Percentiles rank a stretch among this genome's conserved stretches.
phyloP scores from a whole-genome alignment of 2,329 filamentous ascomycete species.

The Alternaria arborescens region DNA sequence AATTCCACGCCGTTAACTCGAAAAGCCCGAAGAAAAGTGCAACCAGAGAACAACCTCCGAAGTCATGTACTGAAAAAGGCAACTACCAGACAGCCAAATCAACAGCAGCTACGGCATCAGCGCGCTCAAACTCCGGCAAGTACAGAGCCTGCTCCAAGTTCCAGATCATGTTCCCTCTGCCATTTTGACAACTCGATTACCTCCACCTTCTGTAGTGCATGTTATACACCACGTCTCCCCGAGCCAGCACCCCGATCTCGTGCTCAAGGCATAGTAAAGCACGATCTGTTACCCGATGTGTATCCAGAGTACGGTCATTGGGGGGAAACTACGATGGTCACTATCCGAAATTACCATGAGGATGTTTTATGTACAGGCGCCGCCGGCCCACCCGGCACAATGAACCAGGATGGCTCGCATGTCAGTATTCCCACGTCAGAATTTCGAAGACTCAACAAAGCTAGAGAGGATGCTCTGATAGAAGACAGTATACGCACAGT shows the following conservation, averaged over 20 bases:
- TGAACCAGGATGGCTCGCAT: not conserved
- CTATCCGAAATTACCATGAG: not conserved
- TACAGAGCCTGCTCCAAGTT: rapidly evolving
- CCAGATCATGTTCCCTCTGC: not conserved
- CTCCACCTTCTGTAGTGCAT: not conserved
- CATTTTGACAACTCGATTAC: not conserved
- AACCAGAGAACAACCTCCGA: not conserved
- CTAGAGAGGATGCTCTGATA: not conserved
- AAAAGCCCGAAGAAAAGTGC: not conserved
- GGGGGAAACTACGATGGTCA: not conserved
- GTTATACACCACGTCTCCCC: not conserved
- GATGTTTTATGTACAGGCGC: not conserved
- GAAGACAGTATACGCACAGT: not conserved
- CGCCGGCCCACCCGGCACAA: not conserved
- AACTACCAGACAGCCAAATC: not conserved
- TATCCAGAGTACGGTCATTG: not conserved
- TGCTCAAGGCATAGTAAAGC: not conserved
- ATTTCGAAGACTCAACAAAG: not conserved
- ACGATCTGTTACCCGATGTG: not conserved
- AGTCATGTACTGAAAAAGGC: not conserved
- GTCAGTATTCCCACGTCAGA: not conserved
- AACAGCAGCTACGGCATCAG: not conserved
- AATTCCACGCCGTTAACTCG: no score
- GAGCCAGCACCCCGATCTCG: not conserved
- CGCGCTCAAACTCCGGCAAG: not conserved